A percentile compares a stretch with the other conserved stretches of the same genome.
Evolutionary conservation across 257 asterid genomes (phyloP).

Genomic region (Handroanthus guayacan): DNA sequence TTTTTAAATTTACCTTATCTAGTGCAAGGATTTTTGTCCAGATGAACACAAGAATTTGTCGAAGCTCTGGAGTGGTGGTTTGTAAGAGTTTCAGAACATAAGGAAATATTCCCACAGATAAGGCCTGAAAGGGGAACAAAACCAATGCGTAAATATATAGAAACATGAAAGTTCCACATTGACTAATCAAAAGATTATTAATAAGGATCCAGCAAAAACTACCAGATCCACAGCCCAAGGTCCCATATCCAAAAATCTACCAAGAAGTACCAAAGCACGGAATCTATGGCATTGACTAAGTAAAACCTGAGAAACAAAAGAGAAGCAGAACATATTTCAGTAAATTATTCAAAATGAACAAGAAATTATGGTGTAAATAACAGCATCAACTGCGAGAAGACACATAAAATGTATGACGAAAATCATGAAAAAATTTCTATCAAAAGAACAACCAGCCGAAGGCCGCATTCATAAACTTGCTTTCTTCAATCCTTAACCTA

Average conservation of each 20-base stretch:
- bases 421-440: neutral
- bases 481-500: neutral
- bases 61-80: constrained; percentile 93
- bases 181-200: constrained; percentile 20
- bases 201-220: constrained; percentile 38
- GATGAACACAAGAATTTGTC: constrained; percentile 96
- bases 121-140: constrained; percentile 64
- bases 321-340: constrained; percentile 25
- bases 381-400: neutral
- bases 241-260: constrained; percentile 99
- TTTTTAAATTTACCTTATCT: constrained; percentile 69
- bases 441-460: neutral
- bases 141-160: constrained; percentile 16
- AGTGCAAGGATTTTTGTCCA: constrained; percentile 99
- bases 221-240: constrained; percentile 99
- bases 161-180: constrained; percentile 15
- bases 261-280: constrained; percentile 98
- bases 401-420: neutral
- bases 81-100: constrained; percentile 94
- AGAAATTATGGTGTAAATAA: neutral
- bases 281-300: constrained; percentile 98
- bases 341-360: neutral
- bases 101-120: constrained; percentile 98
- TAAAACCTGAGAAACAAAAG: constrained; percentile 67
- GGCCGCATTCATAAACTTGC: neutral